These are phyloP conservation scores for Brassica balearica DNA, from an alignment of 441 rosid genomes.

Conservation along the genomic window DNA sequence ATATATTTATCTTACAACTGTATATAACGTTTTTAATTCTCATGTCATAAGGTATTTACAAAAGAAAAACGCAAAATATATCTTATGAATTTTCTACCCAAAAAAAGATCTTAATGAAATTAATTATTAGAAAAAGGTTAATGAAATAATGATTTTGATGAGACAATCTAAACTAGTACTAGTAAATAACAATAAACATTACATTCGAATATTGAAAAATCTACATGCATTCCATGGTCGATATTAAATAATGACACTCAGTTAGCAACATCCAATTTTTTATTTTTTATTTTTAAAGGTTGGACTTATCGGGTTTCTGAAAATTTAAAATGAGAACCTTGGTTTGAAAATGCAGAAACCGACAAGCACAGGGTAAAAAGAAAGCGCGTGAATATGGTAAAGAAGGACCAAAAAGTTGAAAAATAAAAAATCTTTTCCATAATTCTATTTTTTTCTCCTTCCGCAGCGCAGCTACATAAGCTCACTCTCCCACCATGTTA, in stretches of 20 bases:
- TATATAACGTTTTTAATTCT: background rate
- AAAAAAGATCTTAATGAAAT: background rate
- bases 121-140: background rate
- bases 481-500: constrained; percentile 36
- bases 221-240: background rate
- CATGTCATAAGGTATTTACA: background rate
- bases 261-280: constrained; percentile 18
- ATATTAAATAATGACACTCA: constrained; percentile 14
- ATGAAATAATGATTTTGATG: too few species aligned
- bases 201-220: background rate
- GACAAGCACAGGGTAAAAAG: constrained; percentile 39
- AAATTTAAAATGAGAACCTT: background rate
- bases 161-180: too few species aligned
- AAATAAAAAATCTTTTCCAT: background rate
- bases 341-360: constrained; percentile 43
- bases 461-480: constrained; percentile 6
- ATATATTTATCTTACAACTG: background rate
- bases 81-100: background rate
- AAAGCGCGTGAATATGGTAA: constrained; percentile 41
- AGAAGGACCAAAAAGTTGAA: constrained; percentile 8
- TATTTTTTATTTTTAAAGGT: background rate
- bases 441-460: background rate
- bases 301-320: constrained; percentile 26
- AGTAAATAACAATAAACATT: background rate
- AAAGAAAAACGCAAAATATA: background rate